phyloP scores from a whole-genome alignment of 805 yeast species.

The Metschnikowia santaceciliae region DNA sequence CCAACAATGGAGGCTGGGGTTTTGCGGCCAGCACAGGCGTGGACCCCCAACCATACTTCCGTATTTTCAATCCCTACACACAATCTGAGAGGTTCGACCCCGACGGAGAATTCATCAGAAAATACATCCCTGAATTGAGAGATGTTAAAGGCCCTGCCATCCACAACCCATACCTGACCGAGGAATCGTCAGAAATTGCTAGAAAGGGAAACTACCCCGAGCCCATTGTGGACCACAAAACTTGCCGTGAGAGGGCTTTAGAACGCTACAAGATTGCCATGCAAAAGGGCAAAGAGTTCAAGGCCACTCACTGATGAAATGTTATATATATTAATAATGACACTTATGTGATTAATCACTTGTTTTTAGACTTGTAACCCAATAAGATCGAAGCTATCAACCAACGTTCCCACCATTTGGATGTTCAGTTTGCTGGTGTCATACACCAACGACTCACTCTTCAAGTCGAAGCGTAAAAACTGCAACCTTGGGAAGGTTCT shows the following conservation, averaged over 20 bases:
- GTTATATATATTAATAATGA: not conserved
- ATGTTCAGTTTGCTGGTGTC: conserved; percentile 6
- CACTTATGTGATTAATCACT: not conserved
- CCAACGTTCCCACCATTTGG: conserved; percentile 1
- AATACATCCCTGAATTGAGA: conserved; percentile 49
- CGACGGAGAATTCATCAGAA: conserved; percentile 41
- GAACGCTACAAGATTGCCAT: conserved; percentile 38
- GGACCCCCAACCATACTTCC: conserved; percentile 55
- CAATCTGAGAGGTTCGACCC: conserved; percentile 50
- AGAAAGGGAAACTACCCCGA: conserved; percentile 35
- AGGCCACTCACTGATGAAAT: conserved; percentile 1
- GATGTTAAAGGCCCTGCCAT: conserved; percentile 26
- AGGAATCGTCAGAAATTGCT: conserved; percentile 24
- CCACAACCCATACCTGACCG: conserved; percentile 30
- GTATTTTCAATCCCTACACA: conserved; percentile 49
- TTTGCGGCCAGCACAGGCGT: conserved; percentile 50
- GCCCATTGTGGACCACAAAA: conserved; percentile 43
- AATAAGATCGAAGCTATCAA: conserved; percentile 8
- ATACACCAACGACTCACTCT: conserved; percentile 9
- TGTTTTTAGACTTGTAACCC: not conserved
- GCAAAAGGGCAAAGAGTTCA: conserved; percentile 14
- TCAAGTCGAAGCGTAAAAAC: conserved; percentile 13
- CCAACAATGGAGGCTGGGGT: conserved; percentile 59
- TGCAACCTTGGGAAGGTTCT: not conserved
- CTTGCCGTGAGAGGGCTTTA: conserved; percentile 40